A percentile compares a stretch with the other conserved stretches of the same genome.
Conservation (phyloP, 768 basidiomycete genomes). For the Lentinula raphanica region DNA sequence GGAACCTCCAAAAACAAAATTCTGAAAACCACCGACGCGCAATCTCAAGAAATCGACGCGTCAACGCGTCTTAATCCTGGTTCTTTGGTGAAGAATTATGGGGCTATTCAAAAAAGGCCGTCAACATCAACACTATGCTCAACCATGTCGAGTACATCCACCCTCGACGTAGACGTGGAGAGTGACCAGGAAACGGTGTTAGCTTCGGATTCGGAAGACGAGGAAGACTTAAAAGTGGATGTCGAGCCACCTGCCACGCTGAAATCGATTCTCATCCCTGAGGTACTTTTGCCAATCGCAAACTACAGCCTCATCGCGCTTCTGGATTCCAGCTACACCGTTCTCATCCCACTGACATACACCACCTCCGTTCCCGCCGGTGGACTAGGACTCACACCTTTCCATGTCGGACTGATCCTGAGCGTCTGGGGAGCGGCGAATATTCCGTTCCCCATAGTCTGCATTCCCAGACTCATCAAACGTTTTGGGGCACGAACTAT, state of each 20-base stretch:
- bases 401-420: constrained; percentile 45
- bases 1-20: constrained; percentile 6
- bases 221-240: neutral
- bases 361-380: constrained; percentile 47
- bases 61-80: neutral
- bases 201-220: neutral
- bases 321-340: constrained; percentile 22
- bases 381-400: constrained; percentile 47
- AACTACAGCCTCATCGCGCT: constrained; percentile 24
- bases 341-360: constrained; percentile 21
- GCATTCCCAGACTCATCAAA: constrained; percentile 47
- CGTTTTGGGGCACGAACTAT: constrained; percentile 51
- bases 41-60: neutral
- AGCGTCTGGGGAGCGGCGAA: constrained; percentile 45
- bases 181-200: neutral
- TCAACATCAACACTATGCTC: neutral
- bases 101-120: neutral
- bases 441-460: constrained; percentile 46
- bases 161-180: neutral
- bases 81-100: neutral
- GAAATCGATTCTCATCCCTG: constrained; percentile 9
- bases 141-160: constrained; percentile 10
- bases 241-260: neutral
- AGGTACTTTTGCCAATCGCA: constrained; percentile 19
- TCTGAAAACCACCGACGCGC: neutral